phyloP scores from a whole-genome alignment of 2,329 filamentous ascomycete genomes.

The Arachnopeziza araneosa region DNA sequence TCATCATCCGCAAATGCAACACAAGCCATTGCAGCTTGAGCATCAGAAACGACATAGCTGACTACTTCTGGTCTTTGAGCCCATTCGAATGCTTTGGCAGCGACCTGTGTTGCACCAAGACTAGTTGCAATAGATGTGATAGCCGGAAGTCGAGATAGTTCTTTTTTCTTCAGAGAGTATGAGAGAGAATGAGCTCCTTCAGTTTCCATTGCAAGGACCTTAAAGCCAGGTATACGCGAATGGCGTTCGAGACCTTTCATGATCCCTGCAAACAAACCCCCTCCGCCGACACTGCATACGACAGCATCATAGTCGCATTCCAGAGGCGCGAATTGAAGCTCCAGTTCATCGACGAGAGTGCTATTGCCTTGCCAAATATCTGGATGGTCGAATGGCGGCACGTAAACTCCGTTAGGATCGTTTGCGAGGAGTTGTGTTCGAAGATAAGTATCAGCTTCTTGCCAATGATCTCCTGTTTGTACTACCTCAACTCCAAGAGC shows the following conservation, averaged over 20 bases:
- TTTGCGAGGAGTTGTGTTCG: conserved; percentile 48
- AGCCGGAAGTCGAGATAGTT: conserved; percentile 56
- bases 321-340: conserved; percentile 17
- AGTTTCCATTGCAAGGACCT: conserved; percentile 72
- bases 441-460: conserved; percentile 64
- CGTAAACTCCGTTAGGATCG: conserved; percentile 51
- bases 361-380: conserved; percentile 62
- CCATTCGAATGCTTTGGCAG: conserved; percentile 61
- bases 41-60: conserved; percentile 63
- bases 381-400: conserved; percentile 64
- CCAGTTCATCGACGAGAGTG: conserved; percentile 45
- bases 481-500: conserved; percentile 65
- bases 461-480: conserved; percentile 62
- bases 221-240: conserved; percentile 17
- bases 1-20: conserved; percentile 78
- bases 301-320: conserved; percentile 53
- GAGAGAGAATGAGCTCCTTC: conserved; percentile 65
- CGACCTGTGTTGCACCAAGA: conserved; percentile 69
- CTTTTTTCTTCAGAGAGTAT: conserved; percentile 50
- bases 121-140: conserved; percentile 74
- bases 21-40: conserved; percentile 73
- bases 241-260: conserved; percentile 49
- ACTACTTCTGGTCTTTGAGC: conserved; percentile 47
- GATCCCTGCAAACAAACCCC: conserved; percentile 72
- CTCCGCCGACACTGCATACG: conserved; percentile 75